Base-by-base conservation (phyloP, 805 yeast species). In the Helenozyma baotianmanensis region DNA sequence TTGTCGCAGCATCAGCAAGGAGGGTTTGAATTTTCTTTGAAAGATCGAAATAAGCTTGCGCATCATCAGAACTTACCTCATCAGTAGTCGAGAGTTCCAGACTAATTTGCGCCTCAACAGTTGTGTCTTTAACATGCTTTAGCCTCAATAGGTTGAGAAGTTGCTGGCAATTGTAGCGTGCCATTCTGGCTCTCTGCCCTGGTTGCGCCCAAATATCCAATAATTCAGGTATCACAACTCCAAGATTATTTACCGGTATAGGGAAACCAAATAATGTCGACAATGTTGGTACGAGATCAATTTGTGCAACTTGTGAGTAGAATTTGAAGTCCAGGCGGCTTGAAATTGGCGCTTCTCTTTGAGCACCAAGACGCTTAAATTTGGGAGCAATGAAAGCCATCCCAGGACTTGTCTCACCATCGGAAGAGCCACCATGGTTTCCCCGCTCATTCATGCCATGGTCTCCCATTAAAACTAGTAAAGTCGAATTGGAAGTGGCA, bases 401-500 rank as follows among this genome's bases (percentile, higher is more conserved):
- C 0, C 82, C 97, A 1, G 98, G 82, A 11, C 88, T 82, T 0
- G 97, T 90, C 56, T 92, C 99, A 2, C 96, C 95, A 0, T 70
- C 3, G 1, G 96, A 83, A 0, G 97, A 85, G 1, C 97, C 99
- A 6, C 99, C 99, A 55, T 92, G 97, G 48, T 89, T 90, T 1
- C 97, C 97, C 4, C 82, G 75, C 32, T 88, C 94, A 51, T 88
- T 88, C 97, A 89, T 89, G 3, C 97, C 97, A 56, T 89, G 97
- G 48, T 89, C 97, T 0, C 97, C 97, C 67, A 84, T 61, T 0
- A 89, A 74, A 4, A 89, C 74, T 14, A 90, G 57, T 30, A 92
- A 55, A 0, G 95, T 81, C 16, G 56, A 41, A n/a, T 53, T 44
- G 14, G 42, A 46, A 35, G 12, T 52, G 34, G 15, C 41, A 16